Base-by-base conservation (phyloP, 169 alveolate species). In the Eimeria mitis region DNA sequence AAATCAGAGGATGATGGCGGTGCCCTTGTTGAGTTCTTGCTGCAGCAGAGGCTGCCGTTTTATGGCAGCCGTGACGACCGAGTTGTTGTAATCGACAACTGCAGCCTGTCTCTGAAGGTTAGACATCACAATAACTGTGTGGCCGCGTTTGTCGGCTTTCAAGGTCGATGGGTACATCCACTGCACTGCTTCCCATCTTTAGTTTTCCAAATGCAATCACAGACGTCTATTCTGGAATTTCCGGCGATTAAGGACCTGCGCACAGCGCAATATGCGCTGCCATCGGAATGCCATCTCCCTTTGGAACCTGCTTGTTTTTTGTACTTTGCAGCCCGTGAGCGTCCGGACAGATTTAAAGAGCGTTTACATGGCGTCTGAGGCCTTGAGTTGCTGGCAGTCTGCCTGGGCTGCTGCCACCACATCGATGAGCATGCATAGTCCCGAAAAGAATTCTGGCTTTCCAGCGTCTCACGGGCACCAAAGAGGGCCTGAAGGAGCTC, bases 361-460 rank as follows among this genome's bases (percentile, higher is more conserved):
- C 40, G 49, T 87, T 40, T 87, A 87, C 79, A 47, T 87, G 61
- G 81, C 63, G 1, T 61, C 92, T 13, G 92, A 87, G 52, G 92
- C 92, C 13, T 23, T 61, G 37, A 87, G 65, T 49, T 87, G 92
- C 79, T 87, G 92, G 92, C 79, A 47, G 49, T 59, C 92, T 37
- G 92, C 92, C 92, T 87, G 78, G 83, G 92, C 92, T 59, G 92
- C 92, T 28, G 79, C 92, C n/a, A 87, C 81, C 52, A 25, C 44
- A 42, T 42, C 65, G 23, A 37, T 87, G 44, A 42, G 34, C 34
- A 47, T 61, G 54, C 81, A 40, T 23, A 16, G 40, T 21, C 61
- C 63, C n/a, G 79, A 34, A 11, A 63, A 6, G 61, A 8, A 65
- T 8, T 7, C n/a, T 7, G 6, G 52, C n/a, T 42, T 11, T 40